Conservation (phyloP, 1,284 basidiomycete genomes). For the Naganishia liquefaciens region DNA sequence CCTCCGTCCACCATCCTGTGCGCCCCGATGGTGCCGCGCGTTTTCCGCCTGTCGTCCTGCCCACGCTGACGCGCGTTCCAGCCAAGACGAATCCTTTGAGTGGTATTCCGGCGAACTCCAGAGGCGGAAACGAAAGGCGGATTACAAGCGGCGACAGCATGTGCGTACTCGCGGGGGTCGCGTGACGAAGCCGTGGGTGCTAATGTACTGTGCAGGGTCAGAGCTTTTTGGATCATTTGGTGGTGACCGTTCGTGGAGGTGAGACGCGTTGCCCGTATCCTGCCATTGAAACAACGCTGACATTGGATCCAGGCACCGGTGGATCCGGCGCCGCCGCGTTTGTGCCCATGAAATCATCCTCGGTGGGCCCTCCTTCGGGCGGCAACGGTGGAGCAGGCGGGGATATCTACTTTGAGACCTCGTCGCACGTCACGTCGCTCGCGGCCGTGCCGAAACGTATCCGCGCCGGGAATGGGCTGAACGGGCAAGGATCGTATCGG, state of each 20-base stretch:
- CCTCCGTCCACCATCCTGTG: background rate
- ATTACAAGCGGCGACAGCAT: constrained; percentile 48
- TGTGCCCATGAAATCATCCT: constrained; percentile 73
- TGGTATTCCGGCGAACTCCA: constrained; percentile 44
- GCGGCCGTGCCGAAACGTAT: constrained; percentile 69
- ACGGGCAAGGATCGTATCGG: constrained; percentile 79
- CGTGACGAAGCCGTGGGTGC: background rate
- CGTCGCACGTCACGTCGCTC: constrained; percentile 72
- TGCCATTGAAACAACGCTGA: constrained; percentile 1
- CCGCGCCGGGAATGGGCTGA: constrained; percentile 65
- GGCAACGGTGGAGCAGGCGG: constrained; percentile 87
- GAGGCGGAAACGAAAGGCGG: constrained; percentile 46
- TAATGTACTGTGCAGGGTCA: constrained; percentile 61
- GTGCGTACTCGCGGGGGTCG: constrained; percentile 36
- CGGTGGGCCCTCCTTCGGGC: constrained; percentile 81
- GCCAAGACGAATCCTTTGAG: constrained; percentile 35
- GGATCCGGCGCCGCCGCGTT: constrained; percentile 82
- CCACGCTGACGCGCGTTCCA: background rate
- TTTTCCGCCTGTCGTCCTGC: background rate
- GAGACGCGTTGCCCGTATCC: constrained; percentile 26
- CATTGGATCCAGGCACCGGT: constrained; percentile 64
- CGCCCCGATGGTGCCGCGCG: background rate
- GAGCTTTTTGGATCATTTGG: constrained; percentile 74
- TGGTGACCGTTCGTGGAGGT: constrained; percentile 76
- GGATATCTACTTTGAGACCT: constrained; percentile 77